A percentile compares a stretch with the other conserved stretches of the same genome.
phyloP scores from a whole-genome alignment of 352 stramenopile genomes.

The Aphanomyces cochlioides region DNA sequence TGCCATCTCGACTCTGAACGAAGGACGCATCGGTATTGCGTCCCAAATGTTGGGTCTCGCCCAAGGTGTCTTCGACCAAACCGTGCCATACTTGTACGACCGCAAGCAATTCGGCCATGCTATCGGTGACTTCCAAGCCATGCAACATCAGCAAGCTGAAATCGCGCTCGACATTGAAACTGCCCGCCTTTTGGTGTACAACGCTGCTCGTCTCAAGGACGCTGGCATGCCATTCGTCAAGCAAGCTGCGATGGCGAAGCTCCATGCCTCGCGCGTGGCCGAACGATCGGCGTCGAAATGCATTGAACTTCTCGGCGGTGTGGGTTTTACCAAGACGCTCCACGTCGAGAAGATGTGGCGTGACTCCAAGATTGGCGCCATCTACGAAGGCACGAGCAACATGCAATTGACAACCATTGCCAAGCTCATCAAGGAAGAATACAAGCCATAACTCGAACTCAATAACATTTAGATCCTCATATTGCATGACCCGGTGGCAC shows the following conservation, averaged over 20 bases:
- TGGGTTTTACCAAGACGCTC: conserved; percentile 94
- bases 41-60: conserved; percentile 96
- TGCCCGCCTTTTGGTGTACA: conserved; percentile 91
- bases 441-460: conserved; percentile 40
- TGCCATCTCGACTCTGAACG: conserved; percentile 97
- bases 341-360: conserved; percentile 96
- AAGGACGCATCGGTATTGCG: conserved; percentile 95
- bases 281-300: conserved; percentile 94
- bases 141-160: conserved; percentile 97
- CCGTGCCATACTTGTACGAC: conserved; percentile 95
- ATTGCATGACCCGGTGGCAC: too few species aligned
- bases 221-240: conserved; percentile 93
- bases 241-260: conserved; percentile 96
- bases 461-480: too few species aligned
- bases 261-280: conserved; percentile 92
- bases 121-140: conserved; percentile 94
- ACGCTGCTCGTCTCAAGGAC: conserved; percentile 93
- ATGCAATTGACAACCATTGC: conserved; percentile 95
- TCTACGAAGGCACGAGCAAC: conserved; percentile 98
- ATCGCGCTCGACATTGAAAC: conserved; percentile 93
- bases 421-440: conserved; percentile 87
- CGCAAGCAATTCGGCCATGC: conserved; percentile 92
- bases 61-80: conserved; percentile 94
- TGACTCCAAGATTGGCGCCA: conserved; percentile 96
- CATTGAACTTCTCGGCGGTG: conserved; percentile 94